phyloP scores from a whole-genome alignment of 495 filamentous ascomycete species.

The Penicillium subrubescens region DNA sequence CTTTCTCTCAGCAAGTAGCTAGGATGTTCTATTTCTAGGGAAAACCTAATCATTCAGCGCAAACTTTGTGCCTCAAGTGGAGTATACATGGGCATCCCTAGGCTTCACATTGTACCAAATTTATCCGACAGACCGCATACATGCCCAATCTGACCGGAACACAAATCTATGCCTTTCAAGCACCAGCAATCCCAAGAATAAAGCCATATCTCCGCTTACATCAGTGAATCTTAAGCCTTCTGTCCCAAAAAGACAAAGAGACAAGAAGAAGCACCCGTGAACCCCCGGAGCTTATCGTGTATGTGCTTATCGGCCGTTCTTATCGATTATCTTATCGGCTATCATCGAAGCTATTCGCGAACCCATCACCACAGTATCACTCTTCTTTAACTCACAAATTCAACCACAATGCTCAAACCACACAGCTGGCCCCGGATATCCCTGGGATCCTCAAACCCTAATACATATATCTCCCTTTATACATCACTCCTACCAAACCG shows the following conservation, averaged over 20 bases:
- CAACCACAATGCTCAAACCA: not conserved
- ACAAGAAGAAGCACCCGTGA: not conserved
- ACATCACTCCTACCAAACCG: not conserved
- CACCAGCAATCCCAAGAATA: not conserved
- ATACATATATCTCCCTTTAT: not conserved
- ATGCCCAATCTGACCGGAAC: not conserved
- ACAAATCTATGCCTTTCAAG: not conserved
- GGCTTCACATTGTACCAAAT: not conserved
- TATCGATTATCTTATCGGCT: constrained; percentile 1
- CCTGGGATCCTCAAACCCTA: not conserved
- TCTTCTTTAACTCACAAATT: not conserved
- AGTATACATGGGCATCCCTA: not conserved
- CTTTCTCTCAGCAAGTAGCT: too few relatives aligned
- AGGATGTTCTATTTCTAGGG: too few relatives aligned
- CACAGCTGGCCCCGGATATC: not conserved
- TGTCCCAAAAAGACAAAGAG: not conserved
- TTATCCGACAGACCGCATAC: not conserved
- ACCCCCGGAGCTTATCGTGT: not conserved
- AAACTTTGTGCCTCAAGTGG: too few relatives aligned
- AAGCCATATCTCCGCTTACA: not conserved
- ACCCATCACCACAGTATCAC: not conserved
- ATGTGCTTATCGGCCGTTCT: not conserved
- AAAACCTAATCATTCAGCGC: too few relatives aligned
- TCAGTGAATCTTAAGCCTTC: not conserved
- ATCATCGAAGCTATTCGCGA: not conserved